These are phyloP conservation scores for Dillenia turbinata DNA, from an alignment of 164 flowering plant genomes.

Conservation along the genomic window DNA sequence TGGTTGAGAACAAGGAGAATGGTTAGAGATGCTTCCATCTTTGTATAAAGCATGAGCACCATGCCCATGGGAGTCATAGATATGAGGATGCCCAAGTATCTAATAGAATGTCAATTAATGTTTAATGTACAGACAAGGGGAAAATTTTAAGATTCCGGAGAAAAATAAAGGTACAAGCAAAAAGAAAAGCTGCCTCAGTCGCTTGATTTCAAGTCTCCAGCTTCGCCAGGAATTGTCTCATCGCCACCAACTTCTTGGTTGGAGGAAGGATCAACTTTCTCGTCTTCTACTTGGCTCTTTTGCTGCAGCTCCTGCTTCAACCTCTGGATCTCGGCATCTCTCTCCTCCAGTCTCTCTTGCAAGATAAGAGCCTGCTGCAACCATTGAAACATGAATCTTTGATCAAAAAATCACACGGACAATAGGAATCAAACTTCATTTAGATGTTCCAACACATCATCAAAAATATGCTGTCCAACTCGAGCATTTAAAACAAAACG, in stretches of 20 bases:
- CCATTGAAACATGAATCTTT: not conserved
- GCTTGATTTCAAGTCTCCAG: conserved; percentile 10
- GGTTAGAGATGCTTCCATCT: too few species aligned
- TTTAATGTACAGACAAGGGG: conserved; percentile 7
- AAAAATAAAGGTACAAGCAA: too few species aligned
- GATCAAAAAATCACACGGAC: not conserved
- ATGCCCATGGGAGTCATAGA: too few species aligned
- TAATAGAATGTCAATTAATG: conserved; percentile 2
- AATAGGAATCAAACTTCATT: not conserved
- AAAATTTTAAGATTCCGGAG: too few species aligned
- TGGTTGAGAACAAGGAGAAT: too few species aligned
- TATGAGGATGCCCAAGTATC: too few species aligned
- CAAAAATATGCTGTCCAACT: not conserved
- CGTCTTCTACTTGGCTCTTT: conserved; percentile 28
- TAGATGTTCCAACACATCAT: not conserved
- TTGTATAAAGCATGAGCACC: too few species aligned
- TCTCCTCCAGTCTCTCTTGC: conserved; percentile 68
- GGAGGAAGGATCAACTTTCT: conserved; percentile 22
- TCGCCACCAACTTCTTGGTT: conserved; percentile 20
- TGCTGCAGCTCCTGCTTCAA: conserved; percentile 46
- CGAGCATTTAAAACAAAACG: too few species aligned
- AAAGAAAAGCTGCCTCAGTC: too few species aligned
- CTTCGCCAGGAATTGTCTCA: conserved; percentile 19
- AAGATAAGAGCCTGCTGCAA: conserved; percentile 54
- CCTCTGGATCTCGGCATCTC: conserved; percentile 48